Base-by-base conservation (phyloP, 768 basidiomycete genomes). In the Leccinum variicolor region DNA sequence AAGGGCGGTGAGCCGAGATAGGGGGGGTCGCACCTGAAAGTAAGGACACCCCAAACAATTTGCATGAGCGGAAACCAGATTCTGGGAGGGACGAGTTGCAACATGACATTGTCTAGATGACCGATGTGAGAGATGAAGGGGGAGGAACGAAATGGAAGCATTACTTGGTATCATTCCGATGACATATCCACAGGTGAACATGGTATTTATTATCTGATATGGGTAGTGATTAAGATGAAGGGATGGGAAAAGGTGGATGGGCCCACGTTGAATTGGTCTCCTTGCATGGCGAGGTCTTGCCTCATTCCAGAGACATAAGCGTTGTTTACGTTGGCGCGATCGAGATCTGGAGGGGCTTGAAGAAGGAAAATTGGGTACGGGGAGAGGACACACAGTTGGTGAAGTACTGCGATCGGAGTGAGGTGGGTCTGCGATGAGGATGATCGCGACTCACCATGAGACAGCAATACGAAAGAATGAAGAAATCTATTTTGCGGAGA, bases 251-350 rank as follows among this genome's bases (percentile, higher is more conserved):
- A 39, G 31, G 11, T 2, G 15, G 31, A 28, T 50, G 29, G 29
- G 48, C 76, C 60, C 52, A 82, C 80, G 64, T 89, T 87, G 65
- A 83, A 82, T 49, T 89, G 77, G 41, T 79, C 84, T 39, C 85
- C 86, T 45, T 75, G 68, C 84, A 89, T 86, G 55, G 78, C 62
- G 36, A 90, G 76, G 21, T 87, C 87, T 69, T 89, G 85, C 59
- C 79, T 84, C 87, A 91, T 88, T 6, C 88, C 88, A 5, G 85
- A 87, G n/a, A 88, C 85, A 69, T 87, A 89, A 11, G 88, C 88
- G 69, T 90, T 90, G 62, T 77, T 76, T 28, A 89, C 75, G 69
- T 87, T 87, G 31, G 85, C 84, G 55, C 86, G 74, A 68, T 87
- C 86, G 21, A 89, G 75, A 70, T 87, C 85, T 87, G 61, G 6